Percentiles rank a stretch among this genome's conserved stretches.
Conservation (phyloP, 495 filamentous ascomycete genomes). For the Penicillium canariense region DNA sequence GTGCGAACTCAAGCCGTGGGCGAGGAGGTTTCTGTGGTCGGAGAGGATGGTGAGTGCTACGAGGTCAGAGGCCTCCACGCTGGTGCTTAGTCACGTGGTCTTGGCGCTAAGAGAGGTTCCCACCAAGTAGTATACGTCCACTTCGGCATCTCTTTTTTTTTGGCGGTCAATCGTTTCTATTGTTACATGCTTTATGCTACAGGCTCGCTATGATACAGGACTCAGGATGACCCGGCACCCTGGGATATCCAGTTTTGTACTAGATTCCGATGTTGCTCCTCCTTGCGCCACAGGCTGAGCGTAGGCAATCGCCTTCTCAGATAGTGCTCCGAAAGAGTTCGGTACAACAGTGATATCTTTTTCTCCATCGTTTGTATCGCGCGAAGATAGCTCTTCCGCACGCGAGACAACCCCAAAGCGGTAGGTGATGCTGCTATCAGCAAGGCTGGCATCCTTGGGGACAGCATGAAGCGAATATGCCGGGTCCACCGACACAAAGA, state of each 20-base stretch:
- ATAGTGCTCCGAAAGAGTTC: constrained; percentile 48
- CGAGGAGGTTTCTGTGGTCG: constrained; percentile 31
- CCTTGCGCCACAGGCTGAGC: constrained; percentile 25
- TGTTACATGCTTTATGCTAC: constrained; percentile 4
- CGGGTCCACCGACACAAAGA: constrained; percentile 42
- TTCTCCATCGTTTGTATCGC: constrained; percentile 8
- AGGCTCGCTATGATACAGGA: constrained; percentile 8
- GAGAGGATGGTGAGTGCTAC: constrained; percentile 35
- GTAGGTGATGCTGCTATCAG: constrained; percentile 21
- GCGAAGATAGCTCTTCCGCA: constrained; percentile 16
- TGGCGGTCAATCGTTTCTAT: neutral
- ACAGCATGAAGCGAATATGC: neutral
- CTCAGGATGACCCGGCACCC: constrained; percentile 33
- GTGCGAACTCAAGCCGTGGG: constrained; percentile 25
- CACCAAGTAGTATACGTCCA: constrained; percentile 8
- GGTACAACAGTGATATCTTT: constrained; percentile 27
- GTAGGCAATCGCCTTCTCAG: constrained; percentile 50
- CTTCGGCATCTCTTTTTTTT: neutral
- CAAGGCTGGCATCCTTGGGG: neutral
- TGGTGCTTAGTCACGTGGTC: constrained; percentile 37
- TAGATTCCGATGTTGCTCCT: constrained; percentile 16
- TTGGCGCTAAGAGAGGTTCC: constrained; percentile 27
- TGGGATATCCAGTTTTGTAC: constrained; percentile 44
- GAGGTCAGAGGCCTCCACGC: constrained; percentile 45
- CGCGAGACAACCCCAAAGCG: constrained; percentile 35